Base-by-base conservation (phyloP, 192 early-diverging fungal species). In the Piromyces finnis region DNA sequence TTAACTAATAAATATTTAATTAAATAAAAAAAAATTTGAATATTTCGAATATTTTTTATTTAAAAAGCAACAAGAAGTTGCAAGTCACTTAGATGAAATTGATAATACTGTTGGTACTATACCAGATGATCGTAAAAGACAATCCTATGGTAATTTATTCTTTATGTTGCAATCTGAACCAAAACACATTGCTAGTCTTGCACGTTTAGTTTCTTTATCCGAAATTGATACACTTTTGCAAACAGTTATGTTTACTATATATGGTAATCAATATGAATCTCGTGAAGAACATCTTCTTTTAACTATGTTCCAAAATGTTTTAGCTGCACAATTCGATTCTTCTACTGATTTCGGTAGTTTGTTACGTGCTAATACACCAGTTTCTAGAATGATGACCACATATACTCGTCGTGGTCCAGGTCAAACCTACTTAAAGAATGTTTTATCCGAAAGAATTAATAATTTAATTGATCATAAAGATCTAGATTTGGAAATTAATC, bases 371-470 rank as follows among this genome's bases (percentile, higher is more conserved):
- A 98, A 98, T 87, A 96, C 95, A 22, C 94, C 96, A 0, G 94
- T 97, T 16, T 96, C 95, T n/a, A 92, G 96, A 29, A 97, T 97
- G 95, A 95, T 98, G 93, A 96, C 96, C 37, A 96, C 95, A 3
- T 98, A 98, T 84, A 96, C 95, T 0, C 90, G 95, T 78, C 92
- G 97, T 41, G 94, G 95, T 15, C 94, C 94, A 12, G 96, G 96
- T 29, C 95, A 96, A 87, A 92, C 93, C 29, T 98, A 98, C 80
- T 85, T 97, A 78, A 96, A 96, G 83, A 90, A 92, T 28, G 93
- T 95, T 28, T 80, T 90, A 35, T 92, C 94, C 1, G 89, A 92
- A 78, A 89, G 92, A 51, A 94, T 98, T 79, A 91, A 92, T 79
- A 89, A 87, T 59, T 81, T 97, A 28, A 93, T 96, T 51, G 91